Base-by-base conservation (phyloP, 495 filamentous ascomycete species). In the Rhizodiscina lignyota region DNA sequence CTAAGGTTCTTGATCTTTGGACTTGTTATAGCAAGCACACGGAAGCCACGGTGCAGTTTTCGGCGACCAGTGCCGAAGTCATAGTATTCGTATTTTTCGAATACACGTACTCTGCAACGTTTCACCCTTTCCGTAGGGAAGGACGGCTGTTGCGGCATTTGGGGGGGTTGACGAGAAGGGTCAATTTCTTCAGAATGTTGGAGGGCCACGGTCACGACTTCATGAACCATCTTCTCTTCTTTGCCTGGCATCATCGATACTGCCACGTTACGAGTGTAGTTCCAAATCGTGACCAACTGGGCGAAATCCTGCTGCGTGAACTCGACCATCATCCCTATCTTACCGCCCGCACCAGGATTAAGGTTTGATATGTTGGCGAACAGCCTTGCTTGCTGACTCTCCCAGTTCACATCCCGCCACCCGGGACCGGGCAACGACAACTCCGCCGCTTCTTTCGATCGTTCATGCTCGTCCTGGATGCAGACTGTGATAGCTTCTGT, bases 51-150 rank as follows among this genome's bases (percentile, higher is more conserved):
- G 47, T 89, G 83, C 37, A 74, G 64, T 32, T 55, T 69, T 26
- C 79, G 68, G 17, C 64, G 66, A 0, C 80, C 79, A 4, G 69
- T 74, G 8, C 75, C 78, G 6, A 59, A 68, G 36, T 77, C 60
- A 16, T 64, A 68, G 11, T n/a, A n/a, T n/a, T 64, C 52, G 0
- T 64, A 56, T 31, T 67, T 69, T 49, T 91, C 82, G 47, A 86
- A 94, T 22, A 91, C 34, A 13, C 68, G 64, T 32, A 86, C 41
- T 16, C 68, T n/a, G 48, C 83, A 89, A 15, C 70, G 59, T 23
- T 68, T 66, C 10, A 77, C 58, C n/a, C 74, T 66, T 4, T 86
- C 80, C 24, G 69, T 56, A 6, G 83, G 82, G 51, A 92, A 91
- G 4, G 67, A 62, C 34, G 68, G 63, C 12, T 73, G 60, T 34